phyloP scores from a whole-genome alignment of 2,329 filamentous ascomycete genomes.

The Colletotrichum sp. region DNA sequence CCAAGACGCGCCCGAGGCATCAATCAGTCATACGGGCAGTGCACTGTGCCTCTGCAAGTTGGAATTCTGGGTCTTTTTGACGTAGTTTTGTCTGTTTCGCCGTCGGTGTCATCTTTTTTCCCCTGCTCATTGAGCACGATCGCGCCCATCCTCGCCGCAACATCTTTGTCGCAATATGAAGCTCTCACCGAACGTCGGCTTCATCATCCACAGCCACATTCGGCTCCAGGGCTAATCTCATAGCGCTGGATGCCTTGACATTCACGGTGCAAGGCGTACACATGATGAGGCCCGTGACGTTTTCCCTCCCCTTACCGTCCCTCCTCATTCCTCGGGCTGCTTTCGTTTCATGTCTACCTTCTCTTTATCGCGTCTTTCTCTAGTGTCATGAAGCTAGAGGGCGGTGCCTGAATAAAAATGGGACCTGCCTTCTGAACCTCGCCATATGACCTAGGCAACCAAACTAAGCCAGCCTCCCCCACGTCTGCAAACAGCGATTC shows the following conservation, averaged over 20 bases:
- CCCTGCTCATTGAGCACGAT: background rate
- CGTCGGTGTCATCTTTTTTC: background rate
- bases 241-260: background rate
- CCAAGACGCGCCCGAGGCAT: background rate
- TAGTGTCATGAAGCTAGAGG: background rate
- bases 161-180: rapidly evolving
- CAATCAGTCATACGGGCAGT: background rate
- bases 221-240: background rate
- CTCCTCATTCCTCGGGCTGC: background rate
- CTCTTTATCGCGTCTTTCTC: background rate
- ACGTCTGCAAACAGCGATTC: background rate
- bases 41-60: background rate
- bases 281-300: background rate
- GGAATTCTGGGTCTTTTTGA: background rate
- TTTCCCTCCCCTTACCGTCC: background rate
- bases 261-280: background rate
- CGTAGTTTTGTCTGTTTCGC: background rate
- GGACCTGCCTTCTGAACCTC: background rate
- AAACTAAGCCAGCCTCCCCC: background rate
- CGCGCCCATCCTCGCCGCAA: background rate
- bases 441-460: background rate
- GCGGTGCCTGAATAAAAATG: background rate
- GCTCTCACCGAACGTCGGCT: background rate
- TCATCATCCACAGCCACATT: too few relatives aligned
- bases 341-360: background rate